Percentiles rank a stretch among this genome's conserved stretches.
phyloP scores from a whole-genome alignment of 2,329 filamentous ascomycete genomes.

The Ilyonectria robusta region DNA sequence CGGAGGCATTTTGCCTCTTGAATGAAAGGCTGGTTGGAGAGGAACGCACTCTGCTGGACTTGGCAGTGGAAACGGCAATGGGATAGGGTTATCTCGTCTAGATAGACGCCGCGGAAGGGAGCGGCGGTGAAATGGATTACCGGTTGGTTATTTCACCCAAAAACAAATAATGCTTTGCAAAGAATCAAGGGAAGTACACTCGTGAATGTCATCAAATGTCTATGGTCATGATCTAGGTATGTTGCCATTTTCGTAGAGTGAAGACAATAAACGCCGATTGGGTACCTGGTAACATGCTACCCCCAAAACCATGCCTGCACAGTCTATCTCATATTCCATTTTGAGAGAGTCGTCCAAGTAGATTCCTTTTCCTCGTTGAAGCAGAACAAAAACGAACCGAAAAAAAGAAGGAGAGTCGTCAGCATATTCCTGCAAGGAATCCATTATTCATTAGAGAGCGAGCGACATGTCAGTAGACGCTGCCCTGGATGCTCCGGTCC shows the following conservation, averaged over 20 bases:
- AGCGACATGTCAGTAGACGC: constrained; percentile 37
- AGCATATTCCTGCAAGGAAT: constrained; percentile 26
- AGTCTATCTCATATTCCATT: constrained; percentile 16
- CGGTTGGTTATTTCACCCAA: constrained; percentile 14
- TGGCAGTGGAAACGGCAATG: not conserved
- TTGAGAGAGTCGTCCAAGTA: constrained; percentile 25
- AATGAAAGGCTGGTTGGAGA: not conserved
- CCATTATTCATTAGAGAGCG: constrained; percentile 28
- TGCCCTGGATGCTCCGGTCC: constrained; percentile 45
- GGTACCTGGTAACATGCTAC: not conserved
- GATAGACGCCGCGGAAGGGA: constrained; percentile 29
- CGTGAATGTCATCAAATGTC: not conserved
- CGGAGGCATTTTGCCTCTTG: not conserved
- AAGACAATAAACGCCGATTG: constrained; percentile 9
- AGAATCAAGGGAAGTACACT: not conserved
- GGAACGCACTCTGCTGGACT: not conserved
- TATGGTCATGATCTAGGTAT: not conserved
- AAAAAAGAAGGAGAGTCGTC: constrained; percentile 32
- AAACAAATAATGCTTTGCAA: constrained; percentile 12
- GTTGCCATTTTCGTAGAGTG: not conserved
- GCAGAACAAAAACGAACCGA: constrained; percentile 23
- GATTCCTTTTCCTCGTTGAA: constrained; percentile 19
- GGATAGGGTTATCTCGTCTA: constrained; percentile 13
- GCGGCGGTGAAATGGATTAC: constrained; percentile 22
- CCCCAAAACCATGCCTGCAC: constrained; percentile 8